phyloP scores from a whole-genome alignment of 2,329 filamentous ascomycete genomes.

The Hirsutella minnesotensis region DNA sequence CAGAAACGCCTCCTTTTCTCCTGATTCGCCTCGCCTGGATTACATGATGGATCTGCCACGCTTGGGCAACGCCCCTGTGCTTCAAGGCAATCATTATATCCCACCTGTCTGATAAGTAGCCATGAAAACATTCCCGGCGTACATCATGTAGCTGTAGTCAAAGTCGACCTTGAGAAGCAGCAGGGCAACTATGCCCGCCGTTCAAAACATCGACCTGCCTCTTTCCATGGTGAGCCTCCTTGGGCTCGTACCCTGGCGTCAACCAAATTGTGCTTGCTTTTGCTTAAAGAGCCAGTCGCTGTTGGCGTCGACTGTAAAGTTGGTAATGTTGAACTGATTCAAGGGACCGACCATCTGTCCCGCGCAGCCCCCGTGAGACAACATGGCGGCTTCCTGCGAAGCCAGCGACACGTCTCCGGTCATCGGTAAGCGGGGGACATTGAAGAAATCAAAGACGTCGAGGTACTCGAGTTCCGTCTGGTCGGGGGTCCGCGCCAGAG shows the following conservation, averaged over 20 bases:
- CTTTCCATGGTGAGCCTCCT: too few species aligned
- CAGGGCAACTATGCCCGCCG: too few species aligned
- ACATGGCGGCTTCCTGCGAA: constrained; percentile 13
- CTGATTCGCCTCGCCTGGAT: too few species aligned
- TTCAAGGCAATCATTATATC: too few species aligned
- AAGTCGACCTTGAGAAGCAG: too few species aligned
- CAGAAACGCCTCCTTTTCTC: too few species aligned
- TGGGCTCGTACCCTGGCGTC: not conserved
- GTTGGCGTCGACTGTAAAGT: constrained; percentile 64
- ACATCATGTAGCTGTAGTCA: too few species aligned
- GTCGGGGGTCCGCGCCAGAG: constrained; percentile 56
- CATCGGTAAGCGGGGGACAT: constrained; percentile 62
- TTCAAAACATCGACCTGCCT: too few species aligned
- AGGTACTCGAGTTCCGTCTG: constrained; percentile 81
- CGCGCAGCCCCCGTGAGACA: constrained; percentile 13
- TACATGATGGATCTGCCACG: too few species aligned
- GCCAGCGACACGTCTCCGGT: constrained; percentile 22
- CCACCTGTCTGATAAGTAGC: too few species aligned
- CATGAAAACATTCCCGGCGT: too few species aligned
- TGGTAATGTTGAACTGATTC: constrained; percentile 67
- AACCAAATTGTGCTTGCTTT: constrained; percentile 16
- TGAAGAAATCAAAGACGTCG: constrained; percentile 92
- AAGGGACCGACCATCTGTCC: constrained; percentile 13
- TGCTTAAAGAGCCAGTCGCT: constrained; percentile 64
- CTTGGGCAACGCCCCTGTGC: too few species aligned